Percentiles rank a stretch among this genome's conserved stretches.
Conservation (phyloP, 2,329 filamentous ascomycete species). For the Elsinoe ampelina region DNA sequence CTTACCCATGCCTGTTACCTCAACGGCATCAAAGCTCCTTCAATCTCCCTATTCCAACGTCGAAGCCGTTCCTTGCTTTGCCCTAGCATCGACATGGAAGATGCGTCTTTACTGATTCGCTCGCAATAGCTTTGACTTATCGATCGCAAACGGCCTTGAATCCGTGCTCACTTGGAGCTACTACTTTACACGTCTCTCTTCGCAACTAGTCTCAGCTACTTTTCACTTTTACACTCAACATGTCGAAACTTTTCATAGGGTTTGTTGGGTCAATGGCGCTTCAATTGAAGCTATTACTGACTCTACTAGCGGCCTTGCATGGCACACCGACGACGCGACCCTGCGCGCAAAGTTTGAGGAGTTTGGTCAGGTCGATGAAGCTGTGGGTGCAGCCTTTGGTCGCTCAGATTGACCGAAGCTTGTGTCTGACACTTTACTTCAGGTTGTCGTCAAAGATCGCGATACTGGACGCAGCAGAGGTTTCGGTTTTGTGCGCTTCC, state of each 20-base stretch:
- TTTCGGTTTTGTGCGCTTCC: constrained; percentile 92
- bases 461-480: constrained; percentile 94
- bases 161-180: neutral
- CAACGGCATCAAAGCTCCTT: neutral
- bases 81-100: neutral
- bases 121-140: neutral
- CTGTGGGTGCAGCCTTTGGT: constrained; percentile 53
- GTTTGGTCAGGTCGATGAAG: constrained; percentile 86
- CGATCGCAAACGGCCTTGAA: constrained; percentile 1
- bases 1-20: neutral
- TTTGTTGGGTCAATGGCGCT: constrained; percentile 29
- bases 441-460: constrained; percentile 97
- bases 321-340: constrained; percentile 89
- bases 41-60: constrained; percentile 3
- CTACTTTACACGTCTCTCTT: neutral
- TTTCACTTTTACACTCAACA: constrained; percentile 30
- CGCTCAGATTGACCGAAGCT: constrained; percentile 16
- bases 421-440: constrained; percentile 15
- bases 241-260: constrained; percentile 96
- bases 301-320: constrained; percentile 72
- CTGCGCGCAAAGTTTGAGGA: constrained; percentile 86
- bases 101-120: constrained; percentile 3
- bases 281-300: neutral
- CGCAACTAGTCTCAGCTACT: neutral
- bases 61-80: constrained; percentile 9